These are phyloP conservation scores for Pichia manshurica DNA, from an alignment of 805 yeast genomes.

Conservation along the genomic window DNA sequence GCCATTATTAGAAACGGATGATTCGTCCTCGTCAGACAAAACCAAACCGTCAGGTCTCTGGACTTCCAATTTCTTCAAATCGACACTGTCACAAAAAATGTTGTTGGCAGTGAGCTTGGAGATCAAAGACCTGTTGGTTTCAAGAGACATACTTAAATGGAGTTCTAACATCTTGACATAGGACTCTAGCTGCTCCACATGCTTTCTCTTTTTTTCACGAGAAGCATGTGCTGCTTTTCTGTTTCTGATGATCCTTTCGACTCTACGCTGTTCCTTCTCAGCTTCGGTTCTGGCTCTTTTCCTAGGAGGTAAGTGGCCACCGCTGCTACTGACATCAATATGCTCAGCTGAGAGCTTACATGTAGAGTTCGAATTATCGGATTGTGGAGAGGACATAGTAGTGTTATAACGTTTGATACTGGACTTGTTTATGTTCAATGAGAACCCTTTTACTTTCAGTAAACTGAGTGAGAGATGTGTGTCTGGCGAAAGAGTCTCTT, in stretches of 20 bases:
- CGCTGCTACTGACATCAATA: neutral
- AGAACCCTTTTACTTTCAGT: no score
- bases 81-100: conserved; percentile 10
- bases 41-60: conserved; percentile 26
- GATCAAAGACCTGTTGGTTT: conserved; percentile 9
- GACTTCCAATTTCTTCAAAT: conserved; percentile 11
- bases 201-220: conserved; percentile 91
- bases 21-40: conserved; percentile 17
- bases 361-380: neutral
- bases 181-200: conserved; percentile 76
- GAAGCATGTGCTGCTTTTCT: conserved; percentile 97
- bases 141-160: conserved; percentile 13
- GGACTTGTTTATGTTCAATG: neutral
- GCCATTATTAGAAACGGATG: conserved; percentile 6
- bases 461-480: neutral
- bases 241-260: conserved; percentile 87
- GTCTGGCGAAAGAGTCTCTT: conserved; percentile 1
- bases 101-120: conserved; percentile 15
- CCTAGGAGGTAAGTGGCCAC: conserved; percentile 68
- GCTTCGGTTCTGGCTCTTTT: conserved; percentile 95
- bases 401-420: neutral
- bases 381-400: conserved; percentile 8
- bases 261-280: conserved; percentile 93
- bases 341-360: neutral
- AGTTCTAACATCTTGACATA: conserved; percentile 42